These are phyloP conservation scores for Phytophthora agathidicida DNA, from an alignment of 352 stramenopile species.

Conservation along the genomic window DNA sequence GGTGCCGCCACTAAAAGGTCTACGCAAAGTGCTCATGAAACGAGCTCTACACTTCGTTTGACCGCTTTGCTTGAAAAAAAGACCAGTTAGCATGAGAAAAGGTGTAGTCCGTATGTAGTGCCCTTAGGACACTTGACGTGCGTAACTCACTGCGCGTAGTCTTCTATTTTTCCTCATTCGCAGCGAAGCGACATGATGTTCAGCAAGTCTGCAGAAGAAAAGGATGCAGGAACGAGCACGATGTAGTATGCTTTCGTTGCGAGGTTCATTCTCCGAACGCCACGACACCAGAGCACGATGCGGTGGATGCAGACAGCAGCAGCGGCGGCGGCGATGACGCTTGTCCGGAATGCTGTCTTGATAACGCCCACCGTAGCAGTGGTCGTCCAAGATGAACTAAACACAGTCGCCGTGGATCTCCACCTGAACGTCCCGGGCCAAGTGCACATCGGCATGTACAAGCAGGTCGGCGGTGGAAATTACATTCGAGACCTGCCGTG, in stretches of 20 bases:
- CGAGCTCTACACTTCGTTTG: no score
- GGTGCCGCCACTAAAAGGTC: no score
- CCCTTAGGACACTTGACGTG: no score
- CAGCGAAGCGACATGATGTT: slow-evolving; percentile 20
- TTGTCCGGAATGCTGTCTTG: background rate
- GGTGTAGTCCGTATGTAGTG: no score
- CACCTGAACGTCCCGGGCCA: slow-evolving; percentile 29
- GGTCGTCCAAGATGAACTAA: background rate
- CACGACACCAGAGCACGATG: background rate
- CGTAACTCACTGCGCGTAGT: slow-evolving; percentile 20
- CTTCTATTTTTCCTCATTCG: slow-evolving; percentile 11
- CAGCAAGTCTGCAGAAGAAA: slow-evolving; percentile 21
- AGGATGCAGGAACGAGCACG: background rate
- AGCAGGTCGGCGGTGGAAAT: slow-evolving; percentile 10
- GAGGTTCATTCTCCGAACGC: slow-evolving; percentile 18
- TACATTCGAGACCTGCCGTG: slow-evolving; percentile 41
- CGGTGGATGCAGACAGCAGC: slow-evolving; percentile 5
- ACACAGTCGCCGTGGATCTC: slow-evolving; percentile 34
- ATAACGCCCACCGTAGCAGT: background rate
- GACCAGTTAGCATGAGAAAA: no score
- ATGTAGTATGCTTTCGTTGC: background rate
- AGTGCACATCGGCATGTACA: slow-evolving; percentile 43
- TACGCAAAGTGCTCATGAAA: no score
- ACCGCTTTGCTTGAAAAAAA: no score
- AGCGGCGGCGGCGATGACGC: background rate